These are phyloP conservation scores for Jamesozyma hellenica DNA, from an alignment of 805 yeast species.

Conservation along the genomic window DNA sequence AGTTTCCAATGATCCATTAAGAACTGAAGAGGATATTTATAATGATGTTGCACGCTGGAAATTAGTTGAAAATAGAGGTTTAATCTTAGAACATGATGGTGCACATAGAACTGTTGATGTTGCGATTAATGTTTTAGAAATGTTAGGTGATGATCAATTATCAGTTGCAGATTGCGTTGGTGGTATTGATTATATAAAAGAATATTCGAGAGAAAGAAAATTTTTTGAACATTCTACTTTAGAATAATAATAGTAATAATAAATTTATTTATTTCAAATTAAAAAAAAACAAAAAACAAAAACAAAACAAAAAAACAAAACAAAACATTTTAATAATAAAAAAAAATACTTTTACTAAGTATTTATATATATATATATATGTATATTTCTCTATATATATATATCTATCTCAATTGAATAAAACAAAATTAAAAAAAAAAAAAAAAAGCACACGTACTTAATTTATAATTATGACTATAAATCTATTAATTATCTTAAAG, in stretches of 20 bases:
- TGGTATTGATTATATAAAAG: constrained; percentile 50
- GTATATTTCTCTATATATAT: no score
- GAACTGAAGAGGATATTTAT: constrained; percentile 44
- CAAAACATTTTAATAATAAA: not conserved
- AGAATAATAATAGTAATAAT: no score
- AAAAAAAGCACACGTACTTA: no score
- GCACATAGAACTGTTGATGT: constrained; percentile 54
- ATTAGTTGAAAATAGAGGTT: constrained; percentile 37
- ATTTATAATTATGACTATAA: no score
- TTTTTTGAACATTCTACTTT: no score
- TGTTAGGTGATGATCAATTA: constrained; percentile 52
- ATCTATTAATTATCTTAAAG: constrained; percentile 31
- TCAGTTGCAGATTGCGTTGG: constrained; percentile 74
- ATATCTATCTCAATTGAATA: no score
- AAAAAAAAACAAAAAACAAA: not conserved
- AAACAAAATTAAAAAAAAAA: no score
- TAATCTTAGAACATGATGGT: constrained; percentile 84
- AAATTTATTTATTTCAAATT: no score
- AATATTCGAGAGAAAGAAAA: constrained; percentile 7
- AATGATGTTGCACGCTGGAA: constrained; percentile 49
- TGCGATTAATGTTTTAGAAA: constrained; percentile 48
- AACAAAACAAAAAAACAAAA: not conserved
- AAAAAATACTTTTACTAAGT: no score
- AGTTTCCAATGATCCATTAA: constrained; percentile 34
- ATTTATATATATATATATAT: no score